A percentile compares a stretch with the other conserved stretches of the same genome.
Evolutionary conservation across 768 basidiomycete species (phyloP).

Genomic region (Pholiota microspora): DNA sequence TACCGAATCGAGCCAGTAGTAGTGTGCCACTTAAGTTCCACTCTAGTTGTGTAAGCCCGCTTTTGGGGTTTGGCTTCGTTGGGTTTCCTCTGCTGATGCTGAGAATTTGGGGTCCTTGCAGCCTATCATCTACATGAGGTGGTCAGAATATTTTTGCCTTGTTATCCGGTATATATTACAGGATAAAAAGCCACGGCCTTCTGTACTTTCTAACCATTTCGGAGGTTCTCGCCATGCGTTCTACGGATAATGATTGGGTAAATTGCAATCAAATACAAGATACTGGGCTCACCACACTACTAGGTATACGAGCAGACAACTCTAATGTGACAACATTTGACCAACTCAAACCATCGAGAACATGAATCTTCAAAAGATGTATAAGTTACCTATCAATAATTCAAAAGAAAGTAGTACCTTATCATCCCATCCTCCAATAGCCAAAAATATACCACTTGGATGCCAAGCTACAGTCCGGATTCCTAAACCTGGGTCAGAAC

Average conservation of each 20-base stretch:
- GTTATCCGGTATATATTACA: constrained; percentile 44
- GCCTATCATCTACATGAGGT: constrained; percentile 54
- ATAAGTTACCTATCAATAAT: constrained; percentile 2
- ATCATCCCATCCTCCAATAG: constrained; percentile 87
- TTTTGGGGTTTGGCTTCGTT: constrained; percentile 62
- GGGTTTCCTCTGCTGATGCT: constrained; percentile 50
- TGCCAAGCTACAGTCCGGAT: constrained; percentile 82
- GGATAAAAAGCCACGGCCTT: constrained; percentile 84
- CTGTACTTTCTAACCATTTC: constrained; percentile 81
- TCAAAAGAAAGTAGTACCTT: constrained; percentile 45
- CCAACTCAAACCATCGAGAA: constrained; percentile 79
- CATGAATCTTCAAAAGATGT: constrained; percentile 53
- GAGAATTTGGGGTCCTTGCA: constrained; percentile 55
- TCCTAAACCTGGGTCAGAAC: constrained; percentile 80
- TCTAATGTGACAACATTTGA: constrained; percentile 63
- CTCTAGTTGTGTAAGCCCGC: constrained; percentile 68
- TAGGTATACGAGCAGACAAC: constrained; percentile 53
- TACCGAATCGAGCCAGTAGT: constrained; percentile 74
- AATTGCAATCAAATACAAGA: not conserved
- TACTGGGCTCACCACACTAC: constrained; percentile 47
- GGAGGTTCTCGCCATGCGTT: constrained; percentile 82
- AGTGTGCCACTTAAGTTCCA: constrained; percentile 80
- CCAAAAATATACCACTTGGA: constrained; percentile 79
- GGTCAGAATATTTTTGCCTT: not conserved
- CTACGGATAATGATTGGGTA: constrained; percentile 33